Evolutionary conservation across 768 basidiomycete species (phyloP), one percentile per base, ranked within the genome.

Genomic region (Panellus pusillus): DNA sequence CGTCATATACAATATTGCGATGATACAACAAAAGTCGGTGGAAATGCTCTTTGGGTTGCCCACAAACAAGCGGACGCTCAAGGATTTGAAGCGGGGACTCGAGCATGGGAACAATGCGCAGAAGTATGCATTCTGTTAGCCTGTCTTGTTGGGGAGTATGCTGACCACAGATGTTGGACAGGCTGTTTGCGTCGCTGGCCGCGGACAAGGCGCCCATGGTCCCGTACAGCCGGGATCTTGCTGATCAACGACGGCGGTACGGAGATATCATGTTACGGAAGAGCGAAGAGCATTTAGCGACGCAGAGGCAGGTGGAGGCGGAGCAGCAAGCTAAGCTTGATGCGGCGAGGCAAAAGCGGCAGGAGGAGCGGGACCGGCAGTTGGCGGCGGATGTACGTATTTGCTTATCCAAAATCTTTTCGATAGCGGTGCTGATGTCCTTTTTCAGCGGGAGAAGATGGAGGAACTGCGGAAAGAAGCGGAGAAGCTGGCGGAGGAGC

Each of bases 21-120:
- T 99, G 89, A 93, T 98, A 31, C 87, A 95, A 69, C 97, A 99
- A 68, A 98, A 98, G 70, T 87, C 91, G 0, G 91, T 93, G 0
- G 96, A 98, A 68, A 79, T 98, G 72, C 72, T 98, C 20, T 86
- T 93, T 60, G 78, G 83, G 1, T 71, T 95, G 20, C 77, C 79
- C 1, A 79, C 87, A 1, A 75, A 83, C 24, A 93, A 93, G 67
- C 86, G 96, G 17, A 83, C 88, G 2, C 75, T 94, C 9, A 83
- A 81, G 50, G 93, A 98, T 57, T 77, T 98, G 18, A 78, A 89
- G 56, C 75, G 75, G 42, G 91, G 87, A 2, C 84, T 93, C 49
- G 81, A 85, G 37, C 89, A 92, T 53, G 94, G 93, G 11, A 76
- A 78, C 17, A 87, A 93, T 63, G 93, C 95, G 6, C 92, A 93